These are phyloP conservation scores for Stachybotrys chartarum DNA, from an alignment of 2,329 filamentous ascomycete species.

Conservation along the genomic window DNA sequence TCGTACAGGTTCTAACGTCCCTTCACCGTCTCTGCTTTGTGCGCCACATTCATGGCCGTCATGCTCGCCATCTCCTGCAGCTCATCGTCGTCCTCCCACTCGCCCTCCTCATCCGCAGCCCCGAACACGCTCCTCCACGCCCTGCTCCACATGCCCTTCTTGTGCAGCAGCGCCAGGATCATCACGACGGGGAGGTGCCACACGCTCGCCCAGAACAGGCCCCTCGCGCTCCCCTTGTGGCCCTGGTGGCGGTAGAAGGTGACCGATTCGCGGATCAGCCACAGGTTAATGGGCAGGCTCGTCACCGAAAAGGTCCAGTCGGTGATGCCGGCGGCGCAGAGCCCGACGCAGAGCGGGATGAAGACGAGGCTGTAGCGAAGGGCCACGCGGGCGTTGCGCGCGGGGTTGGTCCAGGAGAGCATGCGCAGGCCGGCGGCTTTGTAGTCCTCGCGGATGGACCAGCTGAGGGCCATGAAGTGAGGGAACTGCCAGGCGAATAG, in stretches of 20 bases:
- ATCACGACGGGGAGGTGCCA: constrained; percentile 91
- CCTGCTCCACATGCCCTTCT: constrained; percentile 84
- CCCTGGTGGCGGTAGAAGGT: constrained; percentile 76
- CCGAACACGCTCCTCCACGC: constrained; percentile 67
- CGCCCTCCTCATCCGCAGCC: constrained; percentile 42
- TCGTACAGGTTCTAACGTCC: constrained; percentile 12
- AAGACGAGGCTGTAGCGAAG: constrained; percentile 80
- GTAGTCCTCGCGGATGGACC: constrained; percentile 87
- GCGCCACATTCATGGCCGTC: constrained; percentile 18
- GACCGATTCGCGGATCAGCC: constrained; percentile 75
- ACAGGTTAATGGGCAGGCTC: constrained; percentile 75
- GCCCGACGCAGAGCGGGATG: constrained; percentile 74
- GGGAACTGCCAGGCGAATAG: constrained; percentile 97
- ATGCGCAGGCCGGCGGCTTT: constrained; percentile 59
- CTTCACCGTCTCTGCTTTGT: constrained; percentile 6
- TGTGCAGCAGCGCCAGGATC: constrained; percentile 84
- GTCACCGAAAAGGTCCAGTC: constrained; percentile 79
- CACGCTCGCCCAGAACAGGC: constrained; percentile 93
- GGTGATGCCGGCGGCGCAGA: constrained; percentile 75
- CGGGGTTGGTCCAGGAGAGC: constrained; percentile 83
- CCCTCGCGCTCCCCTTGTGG: constrained; percentile 70
- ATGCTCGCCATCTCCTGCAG: constrained; percentile 31
- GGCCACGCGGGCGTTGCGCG: constrained; percentile 78
- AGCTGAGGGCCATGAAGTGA: constrained; percentile 92
- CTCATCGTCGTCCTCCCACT: constrained; percentile 52